Base-by-base conservation (phyloP, 2,329 filamentous ascomycete genomes). In the Biscogniauxia sp. region DNA sequence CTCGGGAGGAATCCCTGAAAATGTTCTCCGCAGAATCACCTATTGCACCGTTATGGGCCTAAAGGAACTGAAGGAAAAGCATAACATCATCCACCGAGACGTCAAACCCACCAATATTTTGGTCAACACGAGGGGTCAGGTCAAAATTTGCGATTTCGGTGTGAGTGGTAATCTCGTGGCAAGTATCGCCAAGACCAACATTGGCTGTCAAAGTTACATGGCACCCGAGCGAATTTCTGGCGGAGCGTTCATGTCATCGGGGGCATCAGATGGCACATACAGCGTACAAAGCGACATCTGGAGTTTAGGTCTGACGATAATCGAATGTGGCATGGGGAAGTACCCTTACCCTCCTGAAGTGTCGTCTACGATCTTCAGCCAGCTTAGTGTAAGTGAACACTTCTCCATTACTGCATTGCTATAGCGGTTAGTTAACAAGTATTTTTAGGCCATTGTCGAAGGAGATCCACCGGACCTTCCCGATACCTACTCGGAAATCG, bases 81-180 rank as follows among this genome's bases (percentile, higher is more conserved):
- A 99, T 80, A 98, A 97, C 77, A 99, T 99, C 76, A 99, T 99
- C 66, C 95, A 99, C 74, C 89, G 95, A 66, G 95, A 99, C 73
- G 95, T 99, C 66, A 99, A 99, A 76, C 95, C 95, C 1, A 99
- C 95, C n/a, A 99, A 99, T 71, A 97, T 99, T 61, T 82, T 99
- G 1, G 87, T 92, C 75, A 99, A 98, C 76, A 91, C 89, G 1
- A 84, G 84, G 51, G 95, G 95, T 1, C 93, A 97, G 72, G 84
- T 98, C 80, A 99, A 99, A 78, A 97, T 99, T 60, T 99, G 95
- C 77, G 95, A 99, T 76, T 99, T 99, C 75, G 95, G 95, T 59
- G 95, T 99, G 58, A 96, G 91, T 67, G 95, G 95, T 57, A 99
- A 99, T 70, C 80, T 99, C 23, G 95, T 99, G 20, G 94, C 95